Evolutionary conservation across 1,139 yeast species (phyloP).

Genomic region (Martiniozyma asiatica): DNA sequence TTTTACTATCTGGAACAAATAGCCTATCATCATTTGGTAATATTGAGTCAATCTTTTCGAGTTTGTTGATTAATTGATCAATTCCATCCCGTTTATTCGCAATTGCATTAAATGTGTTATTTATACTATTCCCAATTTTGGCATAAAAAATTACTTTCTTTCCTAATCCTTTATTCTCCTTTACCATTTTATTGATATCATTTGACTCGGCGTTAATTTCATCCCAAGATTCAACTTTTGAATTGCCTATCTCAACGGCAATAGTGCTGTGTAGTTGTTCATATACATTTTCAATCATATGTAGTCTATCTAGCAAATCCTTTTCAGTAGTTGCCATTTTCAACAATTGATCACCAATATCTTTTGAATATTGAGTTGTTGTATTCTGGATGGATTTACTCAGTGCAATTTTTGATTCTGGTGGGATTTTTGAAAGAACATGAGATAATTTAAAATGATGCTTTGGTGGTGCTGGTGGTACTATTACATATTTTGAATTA

Average conservation of each 20-base stretch:
- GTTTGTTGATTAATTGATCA: constrained; percentile 12
- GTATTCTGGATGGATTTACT: constrained; percentile 7
- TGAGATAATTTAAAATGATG: constrained; percentile 7
- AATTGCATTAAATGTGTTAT: constrained; percentile 11
- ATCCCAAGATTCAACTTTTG: constrained; percentile 5
- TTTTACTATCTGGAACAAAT: too few species aligned
- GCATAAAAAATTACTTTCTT: constrained; percentile 2
- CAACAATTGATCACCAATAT: constrained; percentile 9
- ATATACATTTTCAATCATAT: constrained; percentile 6
- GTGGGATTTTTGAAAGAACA: constrained; percentile 4
- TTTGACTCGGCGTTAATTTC: constrained; percentile 6
- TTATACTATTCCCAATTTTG: constrained; percentile 21
- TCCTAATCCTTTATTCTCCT: not conserved
- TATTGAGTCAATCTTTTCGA: constrained; percentile 16
- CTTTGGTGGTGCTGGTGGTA: constrained; percentile 7
- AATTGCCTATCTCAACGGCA: constrained; percentile 27
- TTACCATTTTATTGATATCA: constrained; percentile 6
- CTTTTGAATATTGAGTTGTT: constrained; percentile 5
- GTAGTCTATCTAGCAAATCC: constrained; percentile 5
- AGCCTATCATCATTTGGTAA: constrained; percentile 18
- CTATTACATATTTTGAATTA: too few species aligned
- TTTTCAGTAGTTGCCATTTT: constrained; percentile 6
- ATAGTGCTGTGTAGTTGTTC: constrained; percentile 5
- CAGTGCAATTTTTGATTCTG: constrained; percentile 4
- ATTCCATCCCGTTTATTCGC: constrained; percentile 10